Conservation (phyloP, 2,329 filamentous ascomycete genomes). For the Trichoderma cornu-damae region DNA sequence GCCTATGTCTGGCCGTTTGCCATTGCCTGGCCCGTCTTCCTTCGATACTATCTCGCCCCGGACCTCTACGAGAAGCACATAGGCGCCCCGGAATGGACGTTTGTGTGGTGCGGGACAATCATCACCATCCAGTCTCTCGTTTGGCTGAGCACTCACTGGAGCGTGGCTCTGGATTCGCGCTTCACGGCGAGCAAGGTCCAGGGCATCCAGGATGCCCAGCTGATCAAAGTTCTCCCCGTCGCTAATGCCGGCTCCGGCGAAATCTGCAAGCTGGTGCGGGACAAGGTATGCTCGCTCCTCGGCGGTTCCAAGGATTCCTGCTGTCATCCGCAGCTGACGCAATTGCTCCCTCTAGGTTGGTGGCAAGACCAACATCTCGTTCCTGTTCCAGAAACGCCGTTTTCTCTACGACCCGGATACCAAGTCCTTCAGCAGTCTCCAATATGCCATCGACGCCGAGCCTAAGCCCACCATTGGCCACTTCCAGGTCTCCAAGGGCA, state of each 20-base stretch:
- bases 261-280: slow-evolving; percentile 75
- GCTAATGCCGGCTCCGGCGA: slow-evolving; percentile 86
- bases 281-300: slow-evolving; percentile 49
- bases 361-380: slow-evolving; percentile 73
- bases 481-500: slow-evolving; percentile 76
- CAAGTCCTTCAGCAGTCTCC: slow-evolving; percentile 73
- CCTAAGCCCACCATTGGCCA: slow-evolving; percentile 72
- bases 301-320: neutral
- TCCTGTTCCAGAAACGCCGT: slow-evolving; percentile 95
- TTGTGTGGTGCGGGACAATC: slow-evolving; percentile 86
- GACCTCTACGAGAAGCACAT: slow-evolving; percentile 89
- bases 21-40: slow-evolving; percentile 86
- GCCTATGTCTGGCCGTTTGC: slow-evolving; percentile 91
- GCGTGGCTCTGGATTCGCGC: slow-evolving; percentile 73
- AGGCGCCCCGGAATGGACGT: slow-evolving; percentile 93
- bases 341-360: slow-evolving; percentile 46
- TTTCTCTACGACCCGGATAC: slow-evolving; percentile 75
- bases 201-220: slow-evolving; percentile 65
- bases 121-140: slow-evolving; percentile 80
- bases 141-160: slow-evolving; percentile 98
- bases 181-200: slow-evolving; percentile 74
- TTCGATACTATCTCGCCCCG: slow-evolving; percentile 76
- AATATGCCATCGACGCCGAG: slow-evolving; percentile 77
- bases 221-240: slow-evolving; percentile 89
- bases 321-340: neutral